Conservation (phyloP, 1,284 basidiomycete genomes). For the Sporisorium sorghi region DNA sequence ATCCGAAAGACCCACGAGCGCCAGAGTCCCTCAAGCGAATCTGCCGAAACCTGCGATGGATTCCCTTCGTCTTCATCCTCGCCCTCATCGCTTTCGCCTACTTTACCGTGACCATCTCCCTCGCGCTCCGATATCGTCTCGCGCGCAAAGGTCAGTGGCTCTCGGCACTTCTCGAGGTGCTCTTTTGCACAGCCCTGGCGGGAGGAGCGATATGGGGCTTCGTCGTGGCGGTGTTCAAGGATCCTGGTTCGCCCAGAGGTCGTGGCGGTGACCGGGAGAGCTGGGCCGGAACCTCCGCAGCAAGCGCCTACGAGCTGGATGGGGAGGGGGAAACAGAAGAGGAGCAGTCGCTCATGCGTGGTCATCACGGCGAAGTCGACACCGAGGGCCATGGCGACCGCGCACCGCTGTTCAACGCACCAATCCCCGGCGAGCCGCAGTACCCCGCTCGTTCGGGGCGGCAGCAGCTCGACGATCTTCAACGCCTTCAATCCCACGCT, state of each 20-base stretch:
- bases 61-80: slow-evolving; percentile 49
- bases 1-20: slow-evolving; percentile 39
- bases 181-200: slow-evolving; percentile 38
- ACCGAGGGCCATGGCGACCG: background rate
- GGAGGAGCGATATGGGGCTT: slow-evolving; percentile 51
- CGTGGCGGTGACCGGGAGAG: slow-evolving; percentile 15
- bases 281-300: slow-evolving; percentile 1
- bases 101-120: slow-evolving; percentile 40
- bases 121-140: slow-evolving; percentile 41
- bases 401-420: slow-evolving; percentile 40
- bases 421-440: slow-evolving; percentile 53
- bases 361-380: slow-evolving; percentile 12
- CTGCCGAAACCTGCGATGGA: slow-evolving; percentile 40
- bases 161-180: slow-evolving; percentile 32
- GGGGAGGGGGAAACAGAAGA: slow-evolving; percentile 17
- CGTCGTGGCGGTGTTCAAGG: slow-evolving; percentile 50
- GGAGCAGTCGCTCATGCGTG: slow-evolving; percentile 24
- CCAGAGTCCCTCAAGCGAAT: slow-evolving; percentile 23
- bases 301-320: slow-evolving; percentile 29
- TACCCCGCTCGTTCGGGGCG: slow-evolving; percentile 52
- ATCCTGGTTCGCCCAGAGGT: slow-evolving; percentile 31
- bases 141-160: slow-evolving; percentile 28
- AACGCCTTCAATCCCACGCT: slow-evolving; percentile 13
- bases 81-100: slow-evolving; percentile 46
- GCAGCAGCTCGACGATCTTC: slow-evolving; percentile 48